A percentile compares a stretch with the other conserved stretches of the same genome.
Conservation (phyloP, 2,329 filamentous ascomycete genomes). For the Microsporum audouinii region DNA sequence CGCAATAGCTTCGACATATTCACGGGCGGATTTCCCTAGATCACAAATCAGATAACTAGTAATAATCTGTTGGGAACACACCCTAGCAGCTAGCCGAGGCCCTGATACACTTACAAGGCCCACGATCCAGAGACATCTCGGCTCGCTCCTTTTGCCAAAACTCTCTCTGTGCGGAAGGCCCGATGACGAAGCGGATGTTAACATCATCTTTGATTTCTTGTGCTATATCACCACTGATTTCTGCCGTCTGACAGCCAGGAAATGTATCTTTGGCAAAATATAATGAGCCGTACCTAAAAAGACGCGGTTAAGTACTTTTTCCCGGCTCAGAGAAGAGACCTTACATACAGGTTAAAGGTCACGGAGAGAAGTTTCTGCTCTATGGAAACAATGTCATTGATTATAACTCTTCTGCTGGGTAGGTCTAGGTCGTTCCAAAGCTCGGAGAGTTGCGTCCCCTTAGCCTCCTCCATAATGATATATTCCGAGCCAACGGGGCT, state of each 20-base stretch:
- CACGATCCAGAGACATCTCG: slow-evolving; percentile 27
- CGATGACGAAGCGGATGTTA: slow-evolving; percentile 7
- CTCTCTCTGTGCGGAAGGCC: neutral
- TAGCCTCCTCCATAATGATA: slow-evolving; percentile 22
- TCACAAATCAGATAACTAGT: neutral
- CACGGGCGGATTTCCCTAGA: slow-evolving; percentile 23
- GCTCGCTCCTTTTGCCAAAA: slow-evolving; percentile 28
- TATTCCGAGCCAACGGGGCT: slow-evolving; percentile 18
- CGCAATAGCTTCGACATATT: slow-evolving; percentile 7
- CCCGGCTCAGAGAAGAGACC: neutral
- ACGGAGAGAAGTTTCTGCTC: slow-evolving; percentile 14
- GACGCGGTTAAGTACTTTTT: neutral
- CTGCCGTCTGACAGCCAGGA: slow-evolving; percentile 6
- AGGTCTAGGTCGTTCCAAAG: slow-evolving; percentile 23
- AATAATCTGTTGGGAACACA: too few relatives aligned
- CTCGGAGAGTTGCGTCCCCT: slow-evolving; percentile 21
- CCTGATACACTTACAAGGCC: slow-evolving; percentile 27
- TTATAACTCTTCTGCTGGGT: slow-evolving; percentile 20
- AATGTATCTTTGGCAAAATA: slow-evolving; percentile 10
- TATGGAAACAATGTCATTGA: slow-evolving; percentile 14
- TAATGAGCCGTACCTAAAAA: slow-evolving; percentile 4
- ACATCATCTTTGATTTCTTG: slow-evolving; percentile 12
- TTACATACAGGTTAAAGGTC: slow-evolving; percentile 7
- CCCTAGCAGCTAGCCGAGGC: neutral
- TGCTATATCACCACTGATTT: neutral